Evolutionary conservation across 768 basidiomycete species (phyloP).

Genomic region (Xerocomellus chrysenteron): DNA sequence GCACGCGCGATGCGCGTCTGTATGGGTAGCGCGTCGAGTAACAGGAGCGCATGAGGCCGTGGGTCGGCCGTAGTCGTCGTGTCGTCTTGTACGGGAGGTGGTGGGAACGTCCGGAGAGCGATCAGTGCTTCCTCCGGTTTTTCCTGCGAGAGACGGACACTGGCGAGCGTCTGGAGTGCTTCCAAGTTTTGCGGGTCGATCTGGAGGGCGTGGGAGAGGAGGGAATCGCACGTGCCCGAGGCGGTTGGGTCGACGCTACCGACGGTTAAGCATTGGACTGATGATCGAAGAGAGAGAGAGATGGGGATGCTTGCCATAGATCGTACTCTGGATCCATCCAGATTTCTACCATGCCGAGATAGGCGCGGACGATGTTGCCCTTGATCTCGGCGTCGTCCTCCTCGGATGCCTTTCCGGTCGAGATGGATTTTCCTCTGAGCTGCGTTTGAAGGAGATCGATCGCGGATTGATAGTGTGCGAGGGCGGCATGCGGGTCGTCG

Average conservation of each 20-base stretch:
- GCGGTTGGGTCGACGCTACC: slow-evolving; percentile 81
- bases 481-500: slow-evolving; percentile 68
- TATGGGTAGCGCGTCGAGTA: slow-evolving; percentile 49
- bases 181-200: slow-evolving; percentile 76
- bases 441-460: slow-evolving; percentile 66
- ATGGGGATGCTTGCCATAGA: slow-evolving; percentile 60
- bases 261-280: not conserved
- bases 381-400: slow-evolving; percentile 49
- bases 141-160: slow-evolving; percentile 86
- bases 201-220: slow-evolving; percentile 70
- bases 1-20: slow-evolving; percentile 70
- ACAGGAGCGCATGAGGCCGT: slow-evolving; percentile 37
- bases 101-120: slow-evolving; percentile 28
- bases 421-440: slow-evolving; percentile 71
- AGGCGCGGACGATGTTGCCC: slow-evolving; percentile 70
- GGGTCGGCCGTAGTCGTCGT: not conserved
- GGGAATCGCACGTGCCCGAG: slow-evolving; percentile 75
- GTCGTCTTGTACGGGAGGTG: slow-evolving; percentile 6
- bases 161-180: slow-evolving; percentile 76
- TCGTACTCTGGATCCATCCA: slow-evolving; percentile 94
- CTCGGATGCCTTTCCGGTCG: slow-evolving; percentile 35
- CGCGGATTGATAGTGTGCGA: slow-evolving; percentile 79
- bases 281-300: not conserved
- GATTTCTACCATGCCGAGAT: slow-evolving; percentile 88
- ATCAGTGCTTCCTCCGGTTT: slow-evolving; percentile 74